Evolutionary conservation across 257 asterid genomes (phyloP), one percentile per base, ranked within the genome.

Genomic region (Thymus mandschuricus): DNA sequence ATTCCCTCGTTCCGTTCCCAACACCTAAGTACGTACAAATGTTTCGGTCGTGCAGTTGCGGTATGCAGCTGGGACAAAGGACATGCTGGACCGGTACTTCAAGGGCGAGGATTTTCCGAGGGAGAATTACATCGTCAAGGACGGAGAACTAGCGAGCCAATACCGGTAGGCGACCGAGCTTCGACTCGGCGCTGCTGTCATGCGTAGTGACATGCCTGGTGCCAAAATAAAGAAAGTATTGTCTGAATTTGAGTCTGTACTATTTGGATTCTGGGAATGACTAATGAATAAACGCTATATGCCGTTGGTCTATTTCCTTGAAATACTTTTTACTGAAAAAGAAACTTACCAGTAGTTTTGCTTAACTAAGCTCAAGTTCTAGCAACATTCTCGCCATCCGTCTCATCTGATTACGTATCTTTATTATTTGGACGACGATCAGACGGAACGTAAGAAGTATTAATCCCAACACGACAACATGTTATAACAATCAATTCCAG

Each of bases 31-130:
- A 40, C 67, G 3, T 62, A 27, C 43, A 59, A 45, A 28, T 11
- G 1, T 52, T 33, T 30, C 75, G 76, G 60, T 54, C 70, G 9
- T 80, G 86, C 79, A 95, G 99, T 62, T 95, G 83, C 87, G 99
- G 2, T 95, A 92, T 60, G 99, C 99, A 11, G 98, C 91, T 30
- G 98, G 99, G 64, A 78, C 76, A 1, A 95, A 89, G 88, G 99
- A 92, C 86, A 95, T 95, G 99, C 91, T 95, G 79, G 96, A 92
- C 12, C 75, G 84, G 78, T 95, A 95, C 66, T 95, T 95, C 94
- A 95, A 87, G 84, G 99, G 99, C 38, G 88, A 92, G 66, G 99
- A 95, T 40, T 95, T 95, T 72, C 96, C 98, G 3, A 33, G 83
- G 10, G 92, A 87, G 46, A 50, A 95, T 74, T 95, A 95, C 92